A percentile compares a stretch with the other conserved stretches of the same genome.
These are phyloP conservation scores for Xylaria sp. DNA, from an alignment of 2,329 filamentous ascomycete genomes.

Conservation along the genomic window DNA sequence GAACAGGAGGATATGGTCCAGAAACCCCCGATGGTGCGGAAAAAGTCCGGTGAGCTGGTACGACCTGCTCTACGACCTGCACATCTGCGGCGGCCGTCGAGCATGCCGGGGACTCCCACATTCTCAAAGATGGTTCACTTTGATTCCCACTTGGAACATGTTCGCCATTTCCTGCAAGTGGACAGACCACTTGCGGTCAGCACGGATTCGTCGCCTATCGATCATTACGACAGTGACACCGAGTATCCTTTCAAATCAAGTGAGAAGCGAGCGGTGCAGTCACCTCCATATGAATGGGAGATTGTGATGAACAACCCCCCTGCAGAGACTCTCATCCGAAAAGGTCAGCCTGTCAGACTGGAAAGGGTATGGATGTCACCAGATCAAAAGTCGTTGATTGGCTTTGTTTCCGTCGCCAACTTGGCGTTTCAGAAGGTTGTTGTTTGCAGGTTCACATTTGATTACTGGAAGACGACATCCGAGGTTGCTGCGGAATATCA, in stretches of 20 bases:
- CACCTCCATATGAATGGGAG: slow-evolving; percentile 79
- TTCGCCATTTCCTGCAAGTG: slow-evolving; percentile 92
- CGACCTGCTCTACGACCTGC: slow-evolving; percentile 85
- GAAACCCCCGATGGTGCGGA: slow-evolving; percentile 93
- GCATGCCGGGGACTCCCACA: slow-evolving; percentile 96
- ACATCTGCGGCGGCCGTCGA: slow-evolving; percentile 83
- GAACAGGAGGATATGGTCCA: slow-evolving; percentile 60
- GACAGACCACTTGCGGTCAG: slow-evolving; percentile 96
- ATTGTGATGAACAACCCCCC: slow-evolving; percentile 87
- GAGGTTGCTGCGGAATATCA: slow-evolving; percentile 90
- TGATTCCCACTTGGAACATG: slow-evolving; percentile 93
- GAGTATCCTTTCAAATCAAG: slow-evolving; percentile 83
- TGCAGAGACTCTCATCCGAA: slow-evolving; percentile 65
- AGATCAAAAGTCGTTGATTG: slow-evolving; percentile 86
- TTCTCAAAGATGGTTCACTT: slow-evolving; percentile 99
- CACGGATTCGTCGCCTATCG: slow-evolving; percentile 88
- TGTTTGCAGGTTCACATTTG: slow-evolving; percentile 91
- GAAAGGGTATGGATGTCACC: slow-evolving; percentile 86
- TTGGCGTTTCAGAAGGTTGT: slow-evolving; percentile 88
- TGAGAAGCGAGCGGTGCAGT: slow-evolving; percentile 48
- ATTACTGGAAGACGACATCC: slow-evolving; percentile 98
- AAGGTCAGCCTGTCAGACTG: slow-evolving; percentile 72
- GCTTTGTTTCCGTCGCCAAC: slow-evolving; percentile 84
- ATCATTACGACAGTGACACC: slow-evolving; percentile 82
- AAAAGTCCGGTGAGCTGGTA: slow-evolving; percentile 97